Evolutionary conservation across 305 asterid genomes (phyloP), one percentile per base, ranked within the genome.

Genomic region (Fraxinus sp.): DNA sequence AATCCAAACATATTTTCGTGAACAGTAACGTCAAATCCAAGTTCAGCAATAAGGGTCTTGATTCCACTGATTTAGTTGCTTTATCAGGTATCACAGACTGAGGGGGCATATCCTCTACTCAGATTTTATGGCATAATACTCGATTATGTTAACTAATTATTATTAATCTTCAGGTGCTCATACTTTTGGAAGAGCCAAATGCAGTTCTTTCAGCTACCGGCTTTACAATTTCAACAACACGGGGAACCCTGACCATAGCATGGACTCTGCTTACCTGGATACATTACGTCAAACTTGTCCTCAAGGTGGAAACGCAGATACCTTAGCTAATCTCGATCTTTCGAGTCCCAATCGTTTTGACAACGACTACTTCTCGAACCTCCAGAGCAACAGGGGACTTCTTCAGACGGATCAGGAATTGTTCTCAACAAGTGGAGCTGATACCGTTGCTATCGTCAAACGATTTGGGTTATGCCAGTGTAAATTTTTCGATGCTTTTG

Each of bases 181-280:
- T 62, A 88, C 91, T n/a, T 82, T 88, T 77, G 91, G 91, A 14
- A 83, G 84, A 3, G 62, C 89, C 20, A 83, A 78, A 18, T 88
- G 89, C 43, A 52, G 28, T 11, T 18, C 66, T 1, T 84, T 86
- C 83, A 79, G 86, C 68, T 64, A 26, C 66, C 81, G 89, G 77
- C 79, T 88, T 46, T 86, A 86, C 86, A 81, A 84, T 55, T 88
- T 84, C 83, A 55, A 8, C 18, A n/a, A 74, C 37, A 41, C 82
- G 0, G 87, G 88, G 0, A 43, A 11, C 14, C 14, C 91, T 7
- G 91, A 86, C 75, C 83, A 77, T 0, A 36, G 77, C 33, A 81
- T 88, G 4, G 79, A 81, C 76, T 2, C 86, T 0, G 26, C 87
- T 0, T 85, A 74, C 72, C 83, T 79, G 20, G 64, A 81, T 39